Conservation (phyloP, 306 rosid genomes). For the Hippophae tibetana region DNA sequence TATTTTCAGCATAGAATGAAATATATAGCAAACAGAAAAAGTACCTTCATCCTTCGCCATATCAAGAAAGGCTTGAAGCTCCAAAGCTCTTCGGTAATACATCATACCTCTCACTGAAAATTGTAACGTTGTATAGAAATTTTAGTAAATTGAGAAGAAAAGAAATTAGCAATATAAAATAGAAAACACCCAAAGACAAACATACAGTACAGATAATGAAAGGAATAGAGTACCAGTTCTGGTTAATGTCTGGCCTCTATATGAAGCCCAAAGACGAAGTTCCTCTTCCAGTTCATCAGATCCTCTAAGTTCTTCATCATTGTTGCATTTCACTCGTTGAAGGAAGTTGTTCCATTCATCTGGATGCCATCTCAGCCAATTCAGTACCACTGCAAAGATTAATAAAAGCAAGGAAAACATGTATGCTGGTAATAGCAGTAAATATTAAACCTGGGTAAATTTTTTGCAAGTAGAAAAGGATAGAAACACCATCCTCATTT, state of each 20-base stretch:
- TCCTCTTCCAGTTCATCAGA: conserved; percentile 64
- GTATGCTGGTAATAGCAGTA: background rate
- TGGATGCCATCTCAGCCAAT: conserved; percentile 24
- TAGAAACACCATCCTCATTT: conserved; percentile 94
- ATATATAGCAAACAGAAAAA: background rate
- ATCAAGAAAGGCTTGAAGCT: conserved; percentile 95
- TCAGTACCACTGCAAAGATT: background rate
- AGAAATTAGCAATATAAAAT: too few relatives aligned
- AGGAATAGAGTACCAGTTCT: conserved; percentile 50
- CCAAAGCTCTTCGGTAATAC: conserved; percentile 94
- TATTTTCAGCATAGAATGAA: conserved; percentile 3
- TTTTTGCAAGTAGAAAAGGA: conserved; percentile 86
- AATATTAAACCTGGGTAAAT: conserved; percentile 71
- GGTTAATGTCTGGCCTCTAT: conserved; percentile 92
- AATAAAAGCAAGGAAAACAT: background rate
- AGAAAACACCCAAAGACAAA: background rate
- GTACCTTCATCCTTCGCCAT: conserved; percentile 91
- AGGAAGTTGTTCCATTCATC: conserved; percentile 97
- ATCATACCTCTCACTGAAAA: conserved; percentile 88
- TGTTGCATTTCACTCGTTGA: conserved; percentile 43
- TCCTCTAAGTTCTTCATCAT: conserved; percentile 69
- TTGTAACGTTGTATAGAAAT: conserved; percentile 10
- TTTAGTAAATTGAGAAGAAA: conserved; percentile 11
- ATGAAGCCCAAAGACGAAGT: conserved; percentile 95
- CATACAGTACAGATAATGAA: background rate